These are phyloP conservation scores for Penicillium sp. DNA, from an alignment of 2,329 filamentous ascomycete genomes.

Conservation along the genomic window DNA sequence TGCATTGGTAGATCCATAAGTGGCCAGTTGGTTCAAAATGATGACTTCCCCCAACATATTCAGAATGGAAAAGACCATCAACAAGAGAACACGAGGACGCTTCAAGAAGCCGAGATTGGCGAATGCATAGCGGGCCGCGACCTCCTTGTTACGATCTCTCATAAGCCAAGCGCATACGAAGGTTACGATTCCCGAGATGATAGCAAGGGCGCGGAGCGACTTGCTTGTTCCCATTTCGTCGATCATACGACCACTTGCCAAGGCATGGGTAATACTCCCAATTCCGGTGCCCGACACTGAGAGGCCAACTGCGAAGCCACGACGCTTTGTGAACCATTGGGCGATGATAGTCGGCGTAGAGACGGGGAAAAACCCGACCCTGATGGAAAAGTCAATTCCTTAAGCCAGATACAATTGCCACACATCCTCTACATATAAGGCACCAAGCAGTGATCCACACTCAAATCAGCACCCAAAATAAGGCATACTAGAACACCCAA, in stretches of 20 bases:
- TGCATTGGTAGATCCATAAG: constrained; percentile 55
- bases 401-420: constrained; percentile 61
- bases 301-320: constrained; percentile 59
- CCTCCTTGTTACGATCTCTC: constrained; percentile 55
- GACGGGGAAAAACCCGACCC: constrained; percentile 61
- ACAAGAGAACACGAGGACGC: constrained; percentile 37
- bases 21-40: constrained; percentile 60
- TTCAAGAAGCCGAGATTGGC: constrained; percentile 54
- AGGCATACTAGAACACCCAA: too few relatives aligned
- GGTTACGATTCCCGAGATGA: constrained; percentile 53
- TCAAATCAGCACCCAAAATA: too few relatives aligned
- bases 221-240: constrained; percentile 53
- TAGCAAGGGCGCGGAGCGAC: constrained; percentile 59
- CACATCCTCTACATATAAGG: too few relatives aligned
- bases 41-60: constrained; percentile 64
- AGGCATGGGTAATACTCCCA: constrained; percentile 58
- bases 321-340: constrained; percentile 59
- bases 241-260: constrained; percentile 57
- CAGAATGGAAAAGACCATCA: constrained; percentile 51
- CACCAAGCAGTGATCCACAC: too few relatives aligned
- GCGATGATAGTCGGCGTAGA: constrained; percentile 54
- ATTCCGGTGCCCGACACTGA: constrained; percentile 56
- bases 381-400: constrained; percentile 59
- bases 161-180: constrained; percentile 51
- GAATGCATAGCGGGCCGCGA: constrained; percentile 49